Conservation (phyloP, 805 yeast species). For the Metschnikowia kofuensis region DNA sequence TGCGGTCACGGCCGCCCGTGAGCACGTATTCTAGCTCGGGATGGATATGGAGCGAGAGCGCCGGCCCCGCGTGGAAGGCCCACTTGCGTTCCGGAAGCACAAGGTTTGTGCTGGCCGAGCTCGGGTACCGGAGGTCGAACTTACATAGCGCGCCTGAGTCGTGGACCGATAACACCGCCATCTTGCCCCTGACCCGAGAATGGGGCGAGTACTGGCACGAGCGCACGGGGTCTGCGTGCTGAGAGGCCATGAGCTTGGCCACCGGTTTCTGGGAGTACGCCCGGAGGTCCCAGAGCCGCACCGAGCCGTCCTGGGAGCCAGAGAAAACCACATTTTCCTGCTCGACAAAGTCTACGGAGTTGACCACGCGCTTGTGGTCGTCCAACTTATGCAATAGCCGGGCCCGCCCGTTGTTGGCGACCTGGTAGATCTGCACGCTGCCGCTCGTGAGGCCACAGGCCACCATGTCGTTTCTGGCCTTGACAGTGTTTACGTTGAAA, state of each 20-base stretch:
- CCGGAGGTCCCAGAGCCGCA: slow-evolving; percentile 73
- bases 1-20: slow-evolving; percentile 92
- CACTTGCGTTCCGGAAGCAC: slow-evolving; percentile 63
- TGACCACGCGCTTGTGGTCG: slow-evolving; percentile 42
- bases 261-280: slow-evolving; percentile 44
- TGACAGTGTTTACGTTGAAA: slow-evolving; percentile 39
- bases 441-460: slow-evolving; percentile 44
- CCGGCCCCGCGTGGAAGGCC: slow-evolving; percentile 91
- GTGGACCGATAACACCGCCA: slow-evolving; percentile 68
- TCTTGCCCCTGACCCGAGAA: slow-evolving; percentile 39
- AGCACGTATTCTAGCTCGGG: slow-evolving; percentile 76
- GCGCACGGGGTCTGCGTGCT: slow-evolving; percentile 70
- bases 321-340: slow-evolving; percentile 29
- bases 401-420: slow-evolving; percentile 32
- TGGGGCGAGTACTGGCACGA: slow-evolving; percentile 53
- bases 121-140: slow-evolving; percentile 67
- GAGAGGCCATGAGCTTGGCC: slow-evolving; percentile 44
- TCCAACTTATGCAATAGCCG: slow-evolving; percentile 26
- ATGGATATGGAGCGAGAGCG: slow-evolving; percentile 84
- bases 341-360: slow-evolving; percentile 38
- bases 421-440: slow-evolving; percentile 28
- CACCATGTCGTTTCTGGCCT: slow-evolving; percentile 29
- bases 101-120: slow-evolving; percentile 22
- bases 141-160: slow-evolving; percentile 86
- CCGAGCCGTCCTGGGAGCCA: slow-evolving; percentile 80